phyloP scores from a whole-genome alignment of 768 basidiomycete genomes.

The Leccinum uliginosum region DNA sequence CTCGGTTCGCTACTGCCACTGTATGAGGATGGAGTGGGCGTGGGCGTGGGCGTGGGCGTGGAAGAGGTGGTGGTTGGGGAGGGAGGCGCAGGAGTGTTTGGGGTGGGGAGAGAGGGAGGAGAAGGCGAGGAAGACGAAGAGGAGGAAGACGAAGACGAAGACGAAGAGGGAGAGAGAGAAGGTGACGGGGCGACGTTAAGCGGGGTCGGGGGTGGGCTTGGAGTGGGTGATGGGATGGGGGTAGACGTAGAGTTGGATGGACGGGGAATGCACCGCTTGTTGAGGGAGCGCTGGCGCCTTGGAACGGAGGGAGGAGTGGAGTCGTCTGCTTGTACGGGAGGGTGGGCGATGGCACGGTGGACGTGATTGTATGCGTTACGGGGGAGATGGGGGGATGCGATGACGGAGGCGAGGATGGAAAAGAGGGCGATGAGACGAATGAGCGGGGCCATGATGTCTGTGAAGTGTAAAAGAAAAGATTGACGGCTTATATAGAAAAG shows the following conservation, averaged over 20 bases:
- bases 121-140: neutral
- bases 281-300: conserved; percentile 25
- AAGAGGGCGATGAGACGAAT: conserved; percentile 41
- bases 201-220: conserved; percentile 4
- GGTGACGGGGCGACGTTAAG: conserved; percentile 22
- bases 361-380: conserved; percentile 22
- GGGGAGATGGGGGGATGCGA: conserved; percentile 37
- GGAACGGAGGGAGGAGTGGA: neutral
- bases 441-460: conserved; percentile 31
- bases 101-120: neutral
- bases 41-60: neutral
- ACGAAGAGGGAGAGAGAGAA: neutral
- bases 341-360: conserved; percentile 15
- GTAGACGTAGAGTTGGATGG: conserved; percentile 15
- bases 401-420: conserved; percentile 33
- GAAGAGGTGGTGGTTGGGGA: neutral
- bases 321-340: neutral
- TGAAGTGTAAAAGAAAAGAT: conserved; percentile 11
- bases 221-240: neutral
- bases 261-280: conserved; percentile 23
- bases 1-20: conserved; percentile 26
- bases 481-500: conserved; percentile 12
- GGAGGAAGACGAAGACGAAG: neutral
- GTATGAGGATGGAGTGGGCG: conserved; percentile 10
- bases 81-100: neutral